Base-by-base conservation (phyloP, 2,329 filamentous ascomycete species). In the Eurotiales sp. region DNA sequence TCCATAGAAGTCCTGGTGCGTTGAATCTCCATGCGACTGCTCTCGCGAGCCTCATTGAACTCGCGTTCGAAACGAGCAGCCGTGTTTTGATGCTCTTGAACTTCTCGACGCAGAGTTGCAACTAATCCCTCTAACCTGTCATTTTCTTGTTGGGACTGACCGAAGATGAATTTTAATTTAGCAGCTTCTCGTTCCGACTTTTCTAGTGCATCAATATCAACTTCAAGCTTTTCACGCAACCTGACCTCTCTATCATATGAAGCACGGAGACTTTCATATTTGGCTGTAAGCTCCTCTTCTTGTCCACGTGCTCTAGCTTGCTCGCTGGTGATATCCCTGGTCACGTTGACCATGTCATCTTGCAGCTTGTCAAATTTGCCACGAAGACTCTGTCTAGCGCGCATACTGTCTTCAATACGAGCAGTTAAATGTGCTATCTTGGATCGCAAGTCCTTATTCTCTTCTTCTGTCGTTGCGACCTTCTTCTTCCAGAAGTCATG, bases 351-450 rank as follows among this genome's bases (percentile, higher is more conserved):
- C 86, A 97, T 92, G 60, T 96, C 90, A 56, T 90, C 82, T 69
- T 97, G 91, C 34, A 99, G 76, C 54, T 84, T 84, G 60, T 92
- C 83, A 62, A 96, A 87, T 70, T 93, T 95, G 66, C 78, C 77
- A 58, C 90, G 86, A 81, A 95, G 91, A 55, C 80, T 84, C 65
- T 96, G 89, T 52, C 90, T 86, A 53, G 95, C 81, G 56, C 86
- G 84, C 63, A 91, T 84, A 62, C 90, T 92, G 72, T 96, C 91
- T 62, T 93, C 85, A 37, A 93, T 82, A 64, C 95, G 90, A 41
- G 81, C 81, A 55, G 85, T 83, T 50, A 96, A 77, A 19, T 84
- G 85, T 55, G 85, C 82, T 52, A 95, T 82, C 25, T 85, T 84
- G 64, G 82, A 84, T 59, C 85, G 84, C 51, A 96, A 76, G 57